Evolutionary conservation across 208 protist genomes (phyloP), one percentile per base, ranked within the genome.

Genomic region (Acanthamoeba lenticulata): DNA sequence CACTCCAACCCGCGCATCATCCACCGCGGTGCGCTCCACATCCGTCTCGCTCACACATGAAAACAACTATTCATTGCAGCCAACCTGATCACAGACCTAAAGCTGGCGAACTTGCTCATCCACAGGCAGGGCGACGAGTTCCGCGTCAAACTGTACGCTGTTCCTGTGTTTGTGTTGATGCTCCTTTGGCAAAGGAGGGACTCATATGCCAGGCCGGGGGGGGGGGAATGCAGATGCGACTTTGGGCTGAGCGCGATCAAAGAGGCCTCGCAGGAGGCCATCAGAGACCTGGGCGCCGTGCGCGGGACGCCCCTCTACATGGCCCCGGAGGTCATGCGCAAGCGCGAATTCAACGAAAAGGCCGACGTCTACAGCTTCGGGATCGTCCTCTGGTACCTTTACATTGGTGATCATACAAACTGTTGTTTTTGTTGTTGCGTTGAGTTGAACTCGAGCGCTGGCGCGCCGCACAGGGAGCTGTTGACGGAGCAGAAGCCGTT

Each of bases 1-100:
- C 88, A 92, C 57, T 94, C 94, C 38, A 94, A 91, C 17, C 94
- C 94, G 32, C 69, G 69, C 44, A 96, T 96, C 38, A 91, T 96
- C 47, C 95, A 96, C 81, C 94, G 95, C 24, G 77, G 69, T 81
- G 5, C 13, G 24, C 6, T 21, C 60, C 5, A 29, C 32, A 21
- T 36, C 67, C 7, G 24, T 17, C 65, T 38, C 65, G 36, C 47
- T 5, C 47, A 5, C 47, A 52, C 47, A 65, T 27, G 27, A 24
- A 15, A 19, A 19, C 47, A 5, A 15, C 47, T 52, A 19, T 32
- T 34, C 5, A 29, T 24, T 34, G 55, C 24, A 29, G 24, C 9
- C 24, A 6, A n/a, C 29, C 60, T n/a, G n/a, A n/a, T n/a, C n/a
- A n/a, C n/a, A 81, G 69, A 86, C 27, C 77, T 86, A 19, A 86